A percentile compares a stretch with the other conserved stretches of the same genome.
These are phyloP conservation scores for Sporothrix schenckii DNA, from an alignment of 2,329 filamentous ascomycete genomes.

Conservation along the genomic window DNA sequence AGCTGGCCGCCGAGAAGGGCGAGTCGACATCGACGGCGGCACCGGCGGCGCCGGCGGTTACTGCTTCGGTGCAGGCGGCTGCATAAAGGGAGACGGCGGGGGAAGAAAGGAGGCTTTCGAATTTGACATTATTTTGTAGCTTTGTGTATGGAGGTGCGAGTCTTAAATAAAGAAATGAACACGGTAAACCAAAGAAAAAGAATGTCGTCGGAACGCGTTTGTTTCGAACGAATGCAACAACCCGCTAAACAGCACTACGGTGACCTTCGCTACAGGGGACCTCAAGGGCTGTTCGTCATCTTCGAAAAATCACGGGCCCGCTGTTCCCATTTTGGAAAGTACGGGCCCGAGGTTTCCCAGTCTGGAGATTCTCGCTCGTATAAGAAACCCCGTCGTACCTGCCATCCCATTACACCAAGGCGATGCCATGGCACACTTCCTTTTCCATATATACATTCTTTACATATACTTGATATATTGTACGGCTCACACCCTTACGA, in stretches of 20 bases:
- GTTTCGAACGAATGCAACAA: too few relatives aligned
- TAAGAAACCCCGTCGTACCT: conserved; percentile 17
- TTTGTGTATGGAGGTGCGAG: background rate
- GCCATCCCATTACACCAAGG: background rate
- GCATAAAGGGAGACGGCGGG: conserved; percentile 1
- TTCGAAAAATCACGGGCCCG: background rate
- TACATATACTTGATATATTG: background rate
- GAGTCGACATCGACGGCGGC: background rate
- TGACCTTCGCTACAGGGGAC: background rate
- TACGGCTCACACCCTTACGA: too few relatives aligned
- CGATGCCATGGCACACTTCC: background rate
- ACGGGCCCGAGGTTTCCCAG: conserved; percentile 26
- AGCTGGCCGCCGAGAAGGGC: conserved; percentile 29
- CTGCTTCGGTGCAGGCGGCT: background rate
- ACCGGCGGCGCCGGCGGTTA: background rate
- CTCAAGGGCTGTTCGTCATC: too few relatives aligned
- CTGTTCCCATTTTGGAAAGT: conserved; percentile 16
- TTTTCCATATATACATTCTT: background rate
- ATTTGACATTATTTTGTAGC: background rate
- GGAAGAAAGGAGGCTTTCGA: too few relatives aligned
- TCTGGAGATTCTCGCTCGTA: conserved; percentile 6
- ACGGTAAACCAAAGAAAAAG: too few relatives aligned
- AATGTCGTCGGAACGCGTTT: too few relatives aligned
- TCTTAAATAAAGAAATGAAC: background rate
- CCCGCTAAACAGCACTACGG: too few relatives aligned